Evolutionary conservation across 164 flowering plant genomes (phyloP).

Genomic region (Pachysandra terminalis): DNA sequence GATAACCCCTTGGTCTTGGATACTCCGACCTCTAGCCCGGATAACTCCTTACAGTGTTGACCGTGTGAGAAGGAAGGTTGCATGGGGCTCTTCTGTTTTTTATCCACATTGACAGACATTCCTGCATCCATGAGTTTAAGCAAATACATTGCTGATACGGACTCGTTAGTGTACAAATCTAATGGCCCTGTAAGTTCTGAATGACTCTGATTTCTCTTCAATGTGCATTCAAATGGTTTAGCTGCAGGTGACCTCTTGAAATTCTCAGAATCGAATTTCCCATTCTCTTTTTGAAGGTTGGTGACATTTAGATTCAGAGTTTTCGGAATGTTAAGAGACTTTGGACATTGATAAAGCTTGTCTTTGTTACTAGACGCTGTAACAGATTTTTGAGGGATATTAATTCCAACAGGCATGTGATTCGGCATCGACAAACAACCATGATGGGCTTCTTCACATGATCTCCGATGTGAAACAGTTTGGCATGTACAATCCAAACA

Average conservation of each 20-base stretch:
- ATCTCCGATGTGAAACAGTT: slow-evolving; percentile 15
- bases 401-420: slow-evolving; percentile 14
- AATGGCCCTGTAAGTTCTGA: slow-evolving; percentile 22
- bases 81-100: slow-evolving; percentile 19
- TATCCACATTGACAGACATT: slow-evolving; percentile 17
- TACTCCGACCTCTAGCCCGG: slow-evolving; percentile 20
- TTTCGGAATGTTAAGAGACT: slow-evolving; percentile 10
- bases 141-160: slow-evolving; percentile 65
- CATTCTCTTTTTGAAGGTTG: slow-evolving; percentile 21
- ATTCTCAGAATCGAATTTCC: slow-evolving; percentile 17
- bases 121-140: slow-evolving; percentile 66
- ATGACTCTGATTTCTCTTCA: slow-evolving; percentile 23
- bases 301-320: slow-evolving; percentile 15
- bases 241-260: slow-evolving; percentile 18
- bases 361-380: slow-evolving; percentile 17
- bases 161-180: slow-evolving; percentile 53
- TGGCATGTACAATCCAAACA: slow-evolving; percentile 21
- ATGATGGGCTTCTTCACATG: slow-evolving; percentile 16
- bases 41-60: slow-evolving; percentile 23
- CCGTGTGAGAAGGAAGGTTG: slow-evolving; percentile 26
- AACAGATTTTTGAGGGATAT: slow-evolving; percentile 15
- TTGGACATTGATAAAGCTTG: slow-evolving; percentile 13
- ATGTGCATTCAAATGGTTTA: slow-evolving; percentile 18
- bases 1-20: slow-evolving; percentile 20
- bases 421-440: slow-evolving; percentile 27